Conservation (phyloP, 2,329 filamentous ascomycete genomes). For the Nothophoma quercina region DNA sequence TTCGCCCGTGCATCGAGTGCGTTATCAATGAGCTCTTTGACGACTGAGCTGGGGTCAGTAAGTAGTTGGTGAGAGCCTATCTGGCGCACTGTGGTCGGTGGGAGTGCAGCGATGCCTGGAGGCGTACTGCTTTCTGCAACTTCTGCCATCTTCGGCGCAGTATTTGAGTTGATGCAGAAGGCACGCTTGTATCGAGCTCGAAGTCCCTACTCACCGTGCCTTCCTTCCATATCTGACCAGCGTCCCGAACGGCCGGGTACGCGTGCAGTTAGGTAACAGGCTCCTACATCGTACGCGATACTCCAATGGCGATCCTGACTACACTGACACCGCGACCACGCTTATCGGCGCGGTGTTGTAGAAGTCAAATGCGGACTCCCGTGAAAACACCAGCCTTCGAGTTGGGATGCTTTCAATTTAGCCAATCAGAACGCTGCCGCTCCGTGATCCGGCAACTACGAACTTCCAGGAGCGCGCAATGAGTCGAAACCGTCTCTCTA, state of each 20-base stretch:
- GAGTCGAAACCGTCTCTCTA: slow-evolving; percentile 6
- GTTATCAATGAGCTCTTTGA: slow-evolving; percentile 83
- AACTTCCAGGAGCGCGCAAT: slow-evolving; percentile 7
- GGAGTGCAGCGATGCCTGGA: slow-evolving; percentile 51
- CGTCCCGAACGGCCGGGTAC: not conserved
- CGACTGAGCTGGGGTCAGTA: slow-evolving; percentile 65
- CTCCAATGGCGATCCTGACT: not conserved
- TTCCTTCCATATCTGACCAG: slow-evolving; percentile 21
- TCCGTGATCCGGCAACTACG: slow-evolving; percentile 7
- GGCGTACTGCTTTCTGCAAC: not conserved
- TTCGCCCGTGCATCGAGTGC: slow-evolving; percentile 75
- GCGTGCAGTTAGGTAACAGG: slow-evolving; percentile 22
- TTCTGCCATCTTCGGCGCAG: not conserved
- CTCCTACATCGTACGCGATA: not conserved
- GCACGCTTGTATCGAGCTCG: not conserved
- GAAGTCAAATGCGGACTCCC: not conserved
- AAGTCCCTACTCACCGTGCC: slow-evolving; percentile 23
- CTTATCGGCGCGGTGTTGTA: not conserved
- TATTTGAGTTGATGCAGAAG: not conserved
- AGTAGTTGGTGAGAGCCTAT: slow-evolving; percentile 70
- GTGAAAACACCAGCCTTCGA: not conserved
- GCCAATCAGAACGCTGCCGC: slow-evolving; percentile 28
- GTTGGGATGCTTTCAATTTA: slow-evolving; percentile 30
- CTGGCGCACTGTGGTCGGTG: slow-evolving; percentile 57
- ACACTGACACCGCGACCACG: not conserved